Percentiles rank a stretch among this genome's conserved stretches.
phyloP scores from a whole-genome alignment of 495 filamentous ascomycete species.

The Hypoxylon rickii region DNA sequence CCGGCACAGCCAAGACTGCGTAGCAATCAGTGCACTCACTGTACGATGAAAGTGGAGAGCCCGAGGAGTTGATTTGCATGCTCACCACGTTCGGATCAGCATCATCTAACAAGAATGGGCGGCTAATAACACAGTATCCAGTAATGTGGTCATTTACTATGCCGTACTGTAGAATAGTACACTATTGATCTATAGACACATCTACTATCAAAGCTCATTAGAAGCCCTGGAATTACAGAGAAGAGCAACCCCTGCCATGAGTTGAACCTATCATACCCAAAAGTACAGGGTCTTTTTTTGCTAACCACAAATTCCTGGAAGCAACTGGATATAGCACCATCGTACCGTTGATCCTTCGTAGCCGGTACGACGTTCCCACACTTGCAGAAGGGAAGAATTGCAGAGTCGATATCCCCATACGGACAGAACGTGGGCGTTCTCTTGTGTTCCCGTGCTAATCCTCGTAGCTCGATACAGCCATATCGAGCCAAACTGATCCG shows the following conservation, averaged over 20 bases:
- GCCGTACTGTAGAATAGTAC: no score
- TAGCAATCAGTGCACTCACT: no score
- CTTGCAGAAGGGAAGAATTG: no score
- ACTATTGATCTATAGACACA: no score
- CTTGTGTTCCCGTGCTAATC: neutral
- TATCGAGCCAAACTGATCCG: conserved; percentile 9
- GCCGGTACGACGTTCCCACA: conserved; percentile 25
- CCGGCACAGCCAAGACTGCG: neutral
- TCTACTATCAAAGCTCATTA: no score
- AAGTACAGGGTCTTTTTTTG: conserved; percentile 6
- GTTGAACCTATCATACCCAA: conserved; percentile 21
- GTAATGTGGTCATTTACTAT: no score
- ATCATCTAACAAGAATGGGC: conserved; percentile 13
- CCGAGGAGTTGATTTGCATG: conserved; percentile 6
- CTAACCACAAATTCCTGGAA: conserved; percentile 16
- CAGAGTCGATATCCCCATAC: conserved; percentile 1
- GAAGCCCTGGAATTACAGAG: no score
- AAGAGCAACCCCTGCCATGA: conserved; percentile 2
- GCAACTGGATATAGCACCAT: conserved; percentile 18
- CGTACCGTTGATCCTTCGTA: conserved; percentile 10
- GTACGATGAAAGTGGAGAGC: conserved; percentile 14
- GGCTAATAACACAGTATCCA: conserved; percentile 26
- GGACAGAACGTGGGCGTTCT: conserved; percentile 1
- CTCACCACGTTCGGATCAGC: conserved; percentile 21
- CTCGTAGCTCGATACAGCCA: conserved; percentile 17